Base-by-base conservation (phyloP, 805 yeast genomes). In the Candida boleticola region DNA sequence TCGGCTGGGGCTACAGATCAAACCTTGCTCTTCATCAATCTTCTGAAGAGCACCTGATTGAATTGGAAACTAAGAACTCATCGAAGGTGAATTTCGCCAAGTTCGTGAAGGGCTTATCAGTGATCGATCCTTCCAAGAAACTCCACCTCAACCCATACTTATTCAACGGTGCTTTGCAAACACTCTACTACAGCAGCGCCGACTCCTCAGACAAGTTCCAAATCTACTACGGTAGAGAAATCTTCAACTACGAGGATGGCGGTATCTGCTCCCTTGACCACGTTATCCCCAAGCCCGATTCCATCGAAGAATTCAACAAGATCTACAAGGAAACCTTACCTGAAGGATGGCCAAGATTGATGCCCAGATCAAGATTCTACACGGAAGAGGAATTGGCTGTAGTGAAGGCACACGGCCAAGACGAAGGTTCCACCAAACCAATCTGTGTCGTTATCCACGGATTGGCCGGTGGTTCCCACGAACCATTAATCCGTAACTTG, bases 381-480 rank as follows among this genome's bases (percentile, higher is more conserved):
- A 49, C 77, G 58, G 36, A 61, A 42, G 49, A 47, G 2, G 92
- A 84, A 56, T 49, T 76, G 34, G 58, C 51, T 52, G 38, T 52
- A 40, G 30, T 42, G 20, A 47, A 44, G 9, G 41, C 40, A 3
- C 38, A 39, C 5, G 50, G 37, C 18, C 49, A 45, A 29, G 51
- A 31, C 13, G 64, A 64, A 16, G 67, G 62, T 14, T 38, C 41
- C 37, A 50, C 68, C 2, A 71, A 60, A 37, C 95, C 95, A 2
- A 67, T 88, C 54, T 66, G 84, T 14, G 74, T 87, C 23, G 63
- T 78, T 3, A 61, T 85, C 32, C 95, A 88, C 56, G 96, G 96
- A 0, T 73, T 87, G 29, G 82, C 86, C 1, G 96, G 96, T 4
- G 93, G 95, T 0, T 82, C 90, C n/a, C 85, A 83, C 47, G 95